Base-by-base conservation (phyloP, 768 basidiomycete species). In the Panus rudis region DNA sequence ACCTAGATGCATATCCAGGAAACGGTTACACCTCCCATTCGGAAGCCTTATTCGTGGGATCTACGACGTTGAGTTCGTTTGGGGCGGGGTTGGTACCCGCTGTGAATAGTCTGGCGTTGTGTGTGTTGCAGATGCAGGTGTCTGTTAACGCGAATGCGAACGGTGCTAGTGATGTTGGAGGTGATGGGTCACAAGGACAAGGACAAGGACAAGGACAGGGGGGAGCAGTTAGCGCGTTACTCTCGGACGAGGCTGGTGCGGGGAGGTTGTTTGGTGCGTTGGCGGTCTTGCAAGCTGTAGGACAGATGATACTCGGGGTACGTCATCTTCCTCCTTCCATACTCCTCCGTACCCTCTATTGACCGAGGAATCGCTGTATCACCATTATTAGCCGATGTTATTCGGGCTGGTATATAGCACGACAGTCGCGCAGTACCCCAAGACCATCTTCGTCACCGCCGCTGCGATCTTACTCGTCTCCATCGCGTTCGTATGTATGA, bases 201-300 rank as follows among this genome's bases (percentile, higher is more conserved):
- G n/a, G n/a, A n/a, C 47, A 45, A 20, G 23, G 14, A 7, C 45
- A 41, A 13, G 43, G 31, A 20, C 27, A 24, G 16, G 14, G 31
- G 14, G 24, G 21, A 46, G 39, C 33, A 58, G 57, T 26, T 60
- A 64, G 17, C 17, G 69, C 75, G 47, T n/a, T n/a, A n/a, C n/a
- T n/a, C n/a, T 67, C 69, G 5, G 57, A 53, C 22, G 57, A 63
- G 28, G 51, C 55, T 24, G 59, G 60, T 6, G 48, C 56, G 1
- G 86, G 85, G 0, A 70, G 76, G 17, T 55, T 89, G 27, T 85
- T 89, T 42, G 84, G 84, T 12, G 83, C 83, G 1, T 65, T 88
- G 43, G 79, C 82, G 2, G 74, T 84, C 13, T 56, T 88, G 32
- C 75, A 78, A 41, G 81, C 85, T 0, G 59, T 79, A 7, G 78